phyloP scores from a whole-genome alignment of 1,284 basidiomycete species.

The Sanguinoderma infundibulare region DNA sequence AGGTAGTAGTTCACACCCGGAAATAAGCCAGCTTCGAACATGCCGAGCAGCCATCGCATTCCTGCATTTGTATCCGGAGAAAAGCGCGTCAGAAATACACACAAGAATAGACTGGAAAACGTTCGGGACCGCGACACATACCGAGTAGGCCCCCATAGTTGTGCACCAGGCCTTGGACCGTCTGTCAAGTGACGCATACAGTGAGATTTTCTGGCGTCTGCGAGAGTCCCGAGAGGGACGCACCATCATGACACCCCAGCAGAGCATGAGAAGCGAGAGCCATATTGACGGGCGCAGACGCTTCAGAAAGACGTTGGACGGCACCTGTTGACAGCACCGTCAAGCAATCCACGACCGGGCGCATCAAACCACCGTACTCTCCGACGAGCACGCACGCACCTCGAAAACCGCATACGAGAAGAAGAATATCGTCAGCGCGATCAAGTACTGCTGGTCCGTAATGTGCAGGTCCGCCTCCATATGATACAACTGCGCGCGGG shows the following conservation, averaged over 20 bases:
- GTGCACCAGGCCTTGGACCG: conserved; percentile 68
- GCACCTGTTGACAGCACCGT: conserved; percentile 44
- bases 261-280: conserved; percentile 65
- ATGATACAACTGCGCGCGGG: conserved; percentile 52
- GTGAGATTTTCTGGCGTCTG: neutral
- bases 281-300: conserved; percentile 69
- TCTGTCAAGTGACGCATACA: conserved; percentile 41
- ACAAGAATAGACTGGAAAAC: neutral
- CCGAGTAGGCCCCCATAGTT: conserved; percentile 69
- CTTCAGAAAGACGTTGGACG: conserved; percentile 74
- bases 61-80: conserved; percentile 37
- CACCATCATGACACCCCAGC: conserved; percentile 79
- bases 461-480: conserved; percentile 59
- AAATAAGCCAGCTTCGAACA: conserved; percentile 77
- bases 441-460: conserved; percentile 65
- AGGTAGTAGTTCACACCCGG: conserved; percentile 70
- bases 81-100: neutral
- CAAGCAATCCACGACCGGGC: neutral
- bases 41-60: conserved; percentile 68
- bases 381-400: conserved; percentile 37
- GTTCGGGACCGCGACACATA: conserved; percentile 25
- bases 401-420: conserved; percentile 71
- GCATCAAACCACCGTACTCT: too few relatives aligned
- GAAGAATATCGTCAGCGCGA: conserved; percentile 68
- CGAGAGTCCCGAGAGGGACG: conserved; percentile 2